Percentiles rank a stretch among this genome's conserved stretches.
These are phyloP conservation scores for Daldinia childiae DNA, from an alignment of 495 filamentous ascomycete genomes.

Conservation along the genomic window DNA sequence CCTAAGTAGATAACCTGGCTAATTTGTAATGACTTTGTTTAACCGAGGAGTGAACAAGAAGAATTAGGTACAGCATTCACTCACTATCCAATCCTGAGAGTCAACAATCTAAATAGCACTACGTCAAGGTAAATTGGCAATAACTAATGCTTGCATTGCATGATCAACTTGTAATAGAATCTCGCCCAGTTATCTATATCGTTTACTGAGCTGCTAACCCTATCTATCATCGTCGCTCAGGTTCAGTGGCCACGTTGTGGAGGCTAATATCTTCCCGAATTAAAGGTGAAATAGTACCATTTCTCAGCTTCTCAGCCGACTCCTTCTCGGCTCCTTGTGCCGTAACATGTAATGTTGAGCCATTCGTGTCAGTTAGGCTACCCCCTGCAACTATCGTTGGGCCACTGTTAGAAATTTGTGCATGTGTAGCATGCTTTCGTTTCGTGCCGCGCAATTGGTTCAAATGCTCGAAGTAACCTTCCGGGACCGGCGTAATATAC, in stretches of 20 bases:
- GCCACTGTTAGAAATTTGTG: constrained; percentile 30
- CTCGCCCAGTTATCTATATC: background rate
- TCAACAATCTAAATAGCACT: background rate
- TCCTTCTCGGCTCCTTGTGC: constrained; percentile 16
- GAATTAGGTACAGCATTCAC: no score
- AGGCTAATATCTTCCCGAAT: constrained; percentile 37
- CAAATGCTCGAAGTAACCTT: constrained; percentile 88
- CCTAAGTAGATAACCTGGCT: no score
- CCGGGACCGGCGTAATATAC: constrained; percentile 84
- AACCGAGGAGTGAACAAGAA: no score
- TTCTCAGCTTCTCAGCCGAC: constrained; percentile 9
- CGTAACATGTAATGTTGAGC: constrained; percentile 5
- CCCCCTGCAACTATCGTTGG: constrained; percentile 19
- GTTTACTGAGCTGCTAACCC: background rate
- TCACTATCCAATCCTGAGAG: no score
- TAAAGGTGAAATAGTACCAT: constrained; percentile 23
- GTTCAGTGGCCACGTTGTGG: constrained; percentile 36
- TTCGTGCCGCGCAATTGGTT: constrained; percentile 56
- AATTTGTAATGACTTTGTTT: no score
- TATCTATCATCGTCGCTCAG: constrained; percentile 27
- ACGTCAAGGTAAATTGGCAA: background rate
- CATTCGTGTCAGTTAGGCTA: constrained; percentile 19
- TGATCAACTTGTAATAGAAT: background rate
- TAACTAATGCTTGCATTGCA: background rate
- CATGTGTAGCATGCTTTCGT: constrained; percentile 29